phyloP scores from a whole-genome alignment of 176 grass and related monocot genomes.

The Urochloa ruziziensis region DNA sequence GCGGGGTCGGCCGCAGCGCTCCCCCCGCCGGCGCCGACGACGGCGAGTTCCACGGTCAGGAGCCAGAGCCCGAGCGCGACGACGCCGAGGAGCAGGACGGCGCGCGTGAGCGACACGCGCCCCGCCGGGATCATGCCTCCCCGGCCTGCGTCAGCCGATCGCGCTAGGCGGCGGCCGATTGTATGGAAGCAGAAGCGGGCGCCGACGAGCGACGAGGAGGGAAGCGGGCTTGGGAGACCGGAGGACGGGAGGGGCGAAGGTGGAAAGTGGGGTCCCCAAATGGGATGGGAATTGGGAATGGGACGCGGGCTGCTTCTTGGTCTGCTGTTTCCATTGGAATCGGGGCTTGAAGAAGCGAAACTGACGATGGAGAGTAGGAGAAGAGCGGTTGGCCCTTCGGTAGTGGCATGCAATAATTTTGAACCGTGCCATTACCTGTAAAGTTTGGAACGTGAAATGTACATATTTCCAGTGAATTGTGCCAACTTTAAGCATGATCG shows the following conservation, averaged over 20 bases:
- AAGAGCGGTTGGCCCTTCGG: background rate
- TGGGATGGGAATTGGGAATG: too few species aligned
- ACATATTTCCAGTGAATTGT: background rate
- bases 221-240: background rate
- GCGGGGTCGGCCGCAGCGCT: background rate
- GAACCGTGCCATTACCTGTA: background rate
- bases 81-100: constrained; percentile 42
- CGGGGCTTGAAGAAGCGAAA: background rate
- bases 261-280: too few species aligned
- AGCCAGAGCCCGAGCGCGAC: constrained; percentile 51
- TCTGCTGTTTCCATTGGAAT: constrained; percentile 12
- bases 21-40: constrained; percentile 14
- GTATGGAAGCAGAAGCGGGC: constrained; percentile 54
- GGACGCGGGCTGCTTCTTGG: background rate
- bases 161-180: background rate
- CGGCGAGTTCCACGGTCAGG: constrained; percentile 33
- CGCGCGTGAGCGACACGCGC: constrained; percentile 32
- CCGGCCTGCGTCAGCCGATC: background rate
- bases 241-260: background rate
- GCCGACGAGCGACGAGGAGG: constrained; percentile 34
- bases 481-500: background rate
- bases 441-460: background rate
- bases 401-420: background rate
- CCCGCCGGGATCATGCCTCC: constrained; percentile 34
- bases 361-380: background rate